Evolutionary conservation across 306 rosid species (phyloP).

Genomic region (Canavalia gladiata): DNA sequence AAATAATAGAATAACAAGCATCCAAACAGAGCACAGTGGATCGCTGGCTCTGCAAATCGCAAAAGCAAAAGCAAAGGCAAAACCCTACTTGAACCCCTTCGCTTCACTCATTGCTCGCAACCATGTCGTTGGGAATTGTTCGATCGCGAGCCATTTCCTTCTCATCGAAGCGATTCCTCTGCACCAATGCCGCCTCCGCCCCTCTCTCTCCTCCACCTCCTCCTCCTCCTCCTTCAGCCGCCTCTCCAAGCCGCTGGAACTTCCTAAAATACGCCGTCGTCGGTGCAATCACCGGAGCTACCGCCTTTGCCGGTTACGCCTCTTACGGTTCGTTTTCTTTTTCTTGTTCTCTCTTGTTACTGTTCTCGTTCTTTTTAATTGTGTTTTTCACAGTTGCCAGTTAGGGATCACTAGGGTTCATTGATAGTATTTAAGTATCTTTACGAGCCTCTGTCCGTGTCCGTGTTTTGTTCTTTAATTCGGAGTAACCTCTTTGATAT

Average conservation of each 20-base stretch:
- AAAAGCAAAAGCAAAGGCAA: conserved; percentile 7
- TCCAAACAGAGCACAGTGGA: conserved; percentile 1
- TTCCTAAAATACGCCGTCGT: conserved; percentile 48
- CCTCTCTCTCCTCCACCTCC: conserved; percentile 43
- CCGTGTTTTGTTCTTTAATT: not conserved
- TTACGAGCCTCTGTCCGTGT: not conserved
- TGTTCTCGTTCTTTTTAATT: not conserved
- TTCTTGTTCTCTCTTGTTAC: conserved; percentile 1
- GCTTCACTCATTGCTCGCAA: not conserved
- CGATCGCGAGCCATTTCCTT: conserved; percentile 47
- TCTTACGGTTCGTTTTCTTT: conserved; percentile 49
- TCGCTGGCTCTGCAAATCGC: not conserved
- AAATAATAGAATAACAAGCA: not conserved
- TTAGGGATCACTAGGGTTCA: not conserved
- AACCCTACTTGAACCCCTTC: conserved; percentile 45
- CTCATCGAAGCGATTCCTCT: conserved; percentile 45
- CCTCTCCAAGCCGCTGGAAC: conserved; percentile 46
- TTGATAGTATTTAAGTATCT: not conserved
- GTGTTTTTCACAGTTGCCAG: not conserved
- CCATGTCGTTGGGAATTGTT: conserved; percentile 48
- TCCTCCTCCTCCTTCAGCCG: conserved; percentile 29
- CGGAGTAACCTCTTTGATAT: not conserved
- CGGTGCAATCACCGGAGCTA: conserved; percentile 49
- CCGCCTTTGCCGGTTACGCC: conserved; percentile 42
- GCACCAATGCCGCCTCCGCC: conserved; percentile 28